These are phyloP conservation scores for Claviceps capensis DNA, from an alignment of 2,329 filamentous ascomycete species.

Conservation along the genomic window DNA sequence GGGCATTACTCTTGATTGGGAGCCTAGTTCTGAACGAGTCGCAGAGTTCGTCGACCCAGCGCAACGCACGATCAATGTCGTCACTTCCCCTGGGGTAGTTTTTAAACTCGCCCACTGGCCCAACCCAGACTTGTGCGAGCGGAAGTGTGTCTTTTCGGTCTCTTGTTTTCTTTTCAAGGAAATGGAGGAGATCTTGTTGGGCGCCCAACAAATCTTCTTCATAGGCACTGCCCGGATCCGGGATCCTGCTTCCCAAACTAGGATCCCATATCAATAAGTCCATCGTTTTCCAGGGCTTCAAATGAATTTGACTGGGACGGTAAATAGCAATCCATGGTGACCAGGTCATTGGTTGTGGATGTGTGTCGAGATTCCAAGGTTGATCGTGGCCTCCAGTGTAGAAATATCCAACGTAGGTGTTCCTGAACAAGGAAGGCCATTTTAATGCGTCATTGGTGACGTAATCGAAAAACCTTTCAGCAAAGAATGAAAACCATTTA, in stretches of 20 bases:
- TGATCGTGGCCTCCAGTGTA: slow-evolving; percentile 20
- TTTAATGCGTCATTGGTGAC: not conserved
- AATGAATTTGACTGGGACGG: slow-evolving; percentile 28
- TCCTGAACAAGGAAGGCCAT: slow-evolving; percentile 13
- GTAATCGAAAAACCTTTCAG: not conserved
- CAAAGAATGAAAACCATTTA: slow-evolving; percentile 13
- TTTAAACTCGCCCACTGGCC: slow-evolving; percentile 16
- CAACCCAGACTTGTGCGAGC: slow-evolving; percentile 32
- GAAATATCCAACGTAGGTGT: slow-evolving; percentile 29
- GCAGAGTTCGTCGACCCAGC: slow-evolving; percentile 21
- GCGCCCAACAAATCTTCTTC: slow-evolving; percentile 27
- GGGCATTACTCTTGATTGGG: slow-evolving; percentile 16
- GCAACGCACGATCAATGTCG: slow-evolving; percentile 29
- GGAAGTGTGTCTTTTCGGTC: slow-evolving; percentile 16
- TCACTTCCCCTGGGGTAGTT: slow-evolving; percentile 14
- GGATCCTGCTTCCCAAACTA: slow-evolving; percentile 15
- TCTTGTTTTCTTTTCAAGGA: slow-evolving; percentile 18
- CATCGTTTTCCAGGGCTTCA: slow-evolving; percentile 15
- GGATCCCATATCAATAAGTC: slow-evolving; percentile 45
- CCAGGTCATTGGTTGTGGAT: not conserved
- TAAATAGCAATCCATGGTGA: slow-evolving; percentile 37
- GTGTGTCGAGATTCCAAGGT: not conserved
- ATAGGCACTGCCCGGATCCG: slow-evolving; percentile 7
- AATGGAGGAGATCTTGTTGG: slow-evolving; percentile 30
- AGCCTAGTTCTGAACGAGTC: slow-evolving; percentile 20